Percentiles rank a stretch among this genome's conserved stretches.
Evolutionary conservation across 768 basidiomycete species (phyloP).

Genomic region (Termitomyces sp.): DNA sequence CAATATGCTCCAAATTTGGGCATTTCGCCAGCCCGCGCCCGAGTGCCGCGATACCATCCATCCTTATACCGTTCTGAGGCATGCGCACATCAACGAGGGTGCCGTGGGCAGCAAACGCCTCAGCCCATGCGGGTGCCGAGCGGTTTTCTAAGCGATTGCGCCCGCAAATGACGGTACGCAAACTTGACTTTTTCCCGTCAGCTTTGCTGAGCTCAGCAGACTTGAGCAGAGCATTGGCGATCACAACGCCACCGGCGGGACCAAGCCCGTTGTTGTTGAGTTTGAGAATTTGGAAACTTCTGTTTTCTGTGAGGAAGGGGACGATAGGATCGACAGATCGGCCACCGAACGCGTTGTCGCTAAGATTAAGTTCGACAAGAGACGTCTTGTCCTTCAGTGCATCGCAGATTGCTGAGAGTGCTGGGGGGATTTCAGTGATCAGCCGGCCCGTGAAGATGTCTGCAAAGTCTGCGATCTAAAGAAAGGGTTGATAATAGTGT

Average conservation of each 20-base stretch:
- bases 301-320: slow-evolving; percentile 79
- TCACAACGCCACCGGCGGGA: slow-evolving; percentile 76
- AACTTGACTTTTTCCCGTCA: slow-evolving; percentile 63
- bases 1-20: slow-evolving; percentile 63
- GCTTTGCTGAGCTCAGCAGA: slow-evolving; percentile 66
- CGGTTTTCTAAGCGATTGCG: slow-evolving; percentile 95
- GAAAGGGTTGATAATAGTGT: not conserved
- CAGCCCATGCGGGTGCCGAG: slow-evolving; percentile 76
- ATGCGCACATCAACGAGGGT: slow-evolving; percentile 81
- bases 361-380: slow-evolving; percentile 84
- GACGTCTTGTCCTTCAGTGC: slow-evolving; percentile 76
- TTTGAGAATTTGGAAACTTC: slow-evolving; percentile 75
- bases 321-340: slow-evolving; percentile 94
- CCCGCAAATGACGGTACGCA: slow-evolving; percentile 84
- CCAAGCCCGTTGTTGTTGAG: slow-evolving; percentile 98
- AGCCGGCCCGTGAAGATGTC: slow-evolving; percentile 98
- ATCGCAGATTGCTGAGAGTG: slow-evolving; percentile 84
- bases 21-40: slow-evolving; percentile 70
- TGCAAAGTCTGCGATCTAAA: slow-evolving; percentile 87
- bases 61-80: slow-evolving; percentile 97
- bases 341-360: slow-evolving; percentile 95
- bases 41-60: slow-evolving; percentile 81
- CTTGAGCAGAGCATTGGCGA: slow-evolving; percentile 77
- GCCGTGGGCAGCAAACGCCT: slow-evolving; percentile 82
- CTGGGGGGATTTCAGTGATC: slow-evolving; percentile 90